phyloP scores from a whole-genome alignment of 129 eudicot species.

The Flaveria ramosissima region DNA sequence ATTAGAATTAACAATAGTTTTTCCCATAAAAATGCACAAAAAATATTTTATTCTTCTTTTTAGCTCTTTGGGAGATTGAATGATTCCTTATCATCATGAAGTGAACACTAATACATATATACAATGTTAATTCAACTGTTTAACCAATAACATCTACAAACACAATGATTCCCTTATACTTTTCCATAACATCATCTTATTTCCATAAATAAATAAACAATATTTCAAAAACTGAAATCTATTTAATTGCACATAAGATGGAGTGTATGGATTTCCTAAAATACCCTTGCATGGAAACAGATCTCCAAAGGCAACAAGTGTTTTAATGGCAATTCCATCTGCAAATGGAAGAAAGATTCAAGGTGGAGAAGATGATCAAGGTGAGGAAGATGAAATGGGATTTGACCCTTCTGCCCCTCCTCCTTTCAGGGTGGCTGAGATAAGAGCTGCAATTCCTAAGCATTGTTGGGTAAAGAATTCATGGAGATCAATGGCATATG shows the following conservation, averaged over 20 bases:
- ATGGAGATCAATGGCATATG: slow-evolving; percentile 65
- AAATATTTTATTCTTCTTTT: neutral
- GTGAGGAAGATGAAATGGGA: slow-evolving; percentile 25
- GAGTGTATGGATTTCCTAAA: slow-evolving; percentile 4
- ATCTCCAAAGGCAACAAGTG: neutral
- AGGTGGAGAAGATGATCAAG: slow-evolving; percentile 15
- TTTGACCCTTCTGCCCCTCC: slow-evolving; percentile 75
- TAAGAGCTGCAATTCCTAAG: slow-evolving; percentile 69
- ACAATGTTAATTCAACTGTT: neutral
- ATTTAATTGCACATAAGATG: slow-evolving; percentile 4
- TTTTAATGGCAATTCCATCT: slow-evolving; percentile 34
- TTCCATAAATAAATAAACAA: neutral
- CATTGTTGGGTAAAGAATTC: slow-evolving; percentile 80
- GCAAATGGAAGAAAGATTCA: slow-evolving; percentile 35
- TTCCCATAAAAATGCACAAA: neutral
- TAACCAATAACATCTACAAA: neutral
- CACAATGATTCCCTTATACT: slow-evolving; percentile 1
- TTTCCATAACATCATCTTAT: neutral
- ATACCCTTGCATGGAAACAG: slow-evolving; percentile 28
- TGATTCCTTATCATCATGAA: slow-evolving; percentile 5
- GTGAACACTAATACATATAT: neutral
- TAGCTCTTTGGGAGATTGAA: neutral
- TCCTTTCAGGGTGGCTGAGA: slow-evolving; percentile 69
- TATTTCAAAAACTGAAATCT: neutral
- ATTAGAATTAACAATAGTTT: neutral